Base-by-base conservation (phyloP, 495 filamentous ascomycete genomes). In the Aspergillus cristatus region DNA sequence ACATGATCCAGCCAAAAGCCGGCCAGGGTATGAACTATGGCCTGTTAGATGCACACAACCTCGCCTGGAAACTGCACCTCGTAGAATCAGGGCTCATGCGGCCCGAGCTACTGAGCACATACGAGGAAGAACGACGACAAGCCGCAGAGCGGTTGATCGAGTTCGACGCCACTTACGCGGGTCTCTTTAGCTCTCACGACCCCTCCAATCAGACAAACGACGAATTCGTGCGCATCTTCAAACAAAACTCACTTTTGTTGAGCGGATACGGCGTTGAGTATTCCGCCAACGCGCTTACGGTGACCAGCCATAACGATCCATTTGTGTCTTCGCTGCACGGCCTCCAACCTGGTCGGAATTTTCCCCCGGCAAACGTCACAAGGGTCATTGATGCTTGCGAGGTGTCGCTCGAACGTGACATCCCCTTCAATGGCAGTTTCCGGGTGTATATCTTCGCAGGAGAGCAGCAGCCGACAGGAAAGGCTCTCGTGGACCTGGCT, bases 341-440 rank as follows among this genome's bases (percentile, higher is more conserved):
- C 20, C 20, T 79, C 80, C 3, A 60, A 74, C 64, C 77, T 0
- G 82, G 83, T 34, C 72, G 78, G 3, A 70, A 82, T 22, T 62
- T 86, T 47, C 70, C 62, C 20, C 78, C 78, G 29, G 68, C 77
- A 1, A 76, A 77, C 43, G 82, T 86, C 11, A 87, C 79, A 13
- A 66, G 84, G 14, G 78, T 86, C 25, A 71, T 75, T 10, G 83
- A 87, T 50, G 82, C 81, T 36, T 84, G 84, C 56, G 66, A 78
- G 13, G 78, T 84, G 3, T 79, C 86, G 43, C 63, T 87, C 14
- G 83, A 87, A 59, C 82, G 86, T 54, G 80, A 84, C 35, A 68
- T 87, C 40, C 83, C 83, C 0, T 62, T 84, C 33, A 86, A 86
- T 55, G 82, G 84, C 39, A 74, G 82, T 16, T 87, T 82, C 66